Percentiles rank a stretch among this genome's conserved stretches.
Evolutionary conservation across 2,329 filamentous ascomycete genomes (phyloP).

Genomic region (Ramularia endophylla): DNA sequence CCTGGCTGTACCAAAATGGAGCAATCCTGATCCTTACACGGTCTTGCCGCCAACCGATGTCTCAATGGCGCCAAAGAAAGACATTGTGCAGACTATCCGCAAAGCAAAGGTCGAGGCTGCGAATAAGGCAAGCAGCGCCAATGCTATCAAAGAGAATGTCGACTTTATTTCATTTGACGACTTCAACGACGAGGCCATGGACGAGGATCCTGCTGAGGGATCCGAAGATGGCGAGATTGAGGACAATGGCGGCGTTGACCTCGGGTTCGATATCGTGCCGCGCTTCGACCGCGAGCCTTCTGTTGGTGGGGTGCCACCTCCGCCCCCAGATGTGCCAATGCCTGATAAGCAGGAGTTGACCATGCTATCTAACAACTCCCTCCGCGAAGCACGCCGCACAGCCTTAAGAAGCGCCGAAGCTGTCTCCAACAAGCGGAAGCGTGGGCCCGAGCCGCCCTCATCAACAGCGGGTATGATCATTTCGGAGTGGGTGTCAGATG

Average conservation of each 20-base stretch:
- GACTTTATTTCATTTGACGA: slow-evolving; percentile 81
- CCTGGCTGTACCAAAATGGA: slow-evolving; percentile 67
- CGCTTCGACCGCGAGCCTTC: slow-evolving; percentile 2
- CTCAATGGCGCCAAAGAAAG: slow-evolving; percentile 65
- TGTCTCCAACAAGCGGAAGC: slow-evolving; percentile 62
- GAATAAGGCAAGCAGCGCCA: slow-evolving; percentile 38
- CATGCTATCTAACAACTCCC: slow-evolving; percentile 18
- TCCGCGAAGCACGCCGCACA: too few species aligned
- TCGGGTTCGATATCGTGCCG: slow-evolving; percentile 1
- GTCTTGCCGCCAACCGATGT: slow-evolving; percentile 76
- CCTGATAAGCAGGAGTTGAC: neutral
- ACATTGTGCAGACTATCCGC: slow-evolving; percentile 85
- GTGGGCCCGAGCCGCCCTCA: slow-evolving; percentile 28
- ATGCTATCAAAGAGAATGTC: slow-evolving; percentile 43
- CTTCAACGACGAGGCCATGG: slow-evolving; percentile 23
- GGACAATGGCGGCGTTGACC: slow-evolving; percentile 15
- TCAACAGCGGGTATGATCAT: slow-evolving; percentile 31
- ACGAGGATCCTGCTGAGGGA: slow-evolving; percentile 35
- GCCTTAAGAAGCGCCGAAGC: neutral
- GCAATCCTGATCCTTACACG: slow-evolving; percentile 92
- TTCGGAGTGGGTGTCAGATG: slow-evolving; percentile 38
- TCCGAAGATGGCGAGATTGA: slow-evolving; percentile 35
- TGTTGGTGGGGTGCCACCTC: slow-evolving; percentile 7
- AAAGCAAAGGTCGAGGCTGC: slow-evolving; percentile 72
- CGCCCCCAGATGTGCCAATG: slow-evolving; percentile 16